Evolutionary conservation across 1,284 basidiomycete genomes (phyloP).

Genomic region (Rhizoctonia solani): DNA sequence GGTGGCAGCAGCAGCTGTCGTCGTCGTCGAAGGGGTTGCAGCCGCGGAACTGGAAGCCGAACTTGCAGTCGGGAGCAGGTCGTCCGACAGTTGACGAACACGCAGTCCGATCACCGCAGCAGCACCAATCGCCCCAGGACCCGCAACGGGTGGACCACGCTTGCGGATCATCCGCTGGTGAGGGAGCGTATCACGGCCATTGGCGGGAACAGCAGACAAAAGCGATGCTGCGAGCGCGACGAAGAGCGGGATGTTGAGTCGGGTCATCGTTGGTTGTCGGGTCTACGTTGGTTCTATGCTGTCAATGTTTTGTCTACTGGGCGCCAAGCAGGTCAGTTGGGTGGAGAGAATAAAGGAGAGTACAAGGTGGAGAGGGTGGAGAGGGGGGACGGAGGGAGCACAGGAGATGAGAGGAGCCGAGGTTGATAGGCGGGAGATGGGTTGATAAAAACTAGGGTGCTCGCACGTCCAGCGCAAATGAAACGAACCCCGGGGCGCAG

Average conservation of each 20-base stretch:
- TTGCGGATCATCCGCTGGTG: constrained; percentile 33
- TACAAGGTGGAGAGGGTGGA: neutral
- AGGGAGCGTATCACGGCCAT: constrained; percentile 14
- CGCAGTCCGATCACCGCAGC: neutral
- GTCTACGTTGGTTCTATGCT: neutral
- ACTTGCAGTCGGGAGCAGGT: too few species aligned
- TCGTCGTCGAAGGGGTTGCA: constrained; percentile 6
- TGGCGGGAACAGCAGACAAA: constrained; percentile 1
- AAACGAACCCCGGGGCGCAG: neutral
- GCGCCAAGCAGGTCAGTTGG: neutral
- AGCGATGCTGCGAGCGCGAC: constrained; percentile 25
- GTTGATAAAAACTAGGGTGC: neutral
- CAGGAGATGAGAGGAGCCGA: neutral
- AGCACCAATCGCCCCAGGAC: neutral
- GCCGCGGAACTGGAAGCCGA: neutral
- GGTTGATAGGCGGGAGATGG: too few species aligned
- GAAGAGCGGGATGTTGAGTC: constrained; percentile 31
- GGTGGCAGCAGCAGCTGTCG: too few species aligned
- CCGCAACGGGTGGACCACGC: neutral
- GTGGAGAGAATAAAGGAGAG: neutral
- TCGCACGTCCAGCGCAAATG: constrained; percentile 29
- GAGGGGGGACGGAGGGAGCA: neutral
- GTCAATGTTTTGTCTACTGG: neutral
- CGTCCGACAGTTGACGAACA: too few species aligned
- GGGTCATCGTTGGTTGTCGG: constrained; percentile 10